These are phyloP conservation scores for Whalleya microplaca DNA, from an alignment of 2,329 filamentous ascomycete species.

Conservation along the genomic window DNA sequence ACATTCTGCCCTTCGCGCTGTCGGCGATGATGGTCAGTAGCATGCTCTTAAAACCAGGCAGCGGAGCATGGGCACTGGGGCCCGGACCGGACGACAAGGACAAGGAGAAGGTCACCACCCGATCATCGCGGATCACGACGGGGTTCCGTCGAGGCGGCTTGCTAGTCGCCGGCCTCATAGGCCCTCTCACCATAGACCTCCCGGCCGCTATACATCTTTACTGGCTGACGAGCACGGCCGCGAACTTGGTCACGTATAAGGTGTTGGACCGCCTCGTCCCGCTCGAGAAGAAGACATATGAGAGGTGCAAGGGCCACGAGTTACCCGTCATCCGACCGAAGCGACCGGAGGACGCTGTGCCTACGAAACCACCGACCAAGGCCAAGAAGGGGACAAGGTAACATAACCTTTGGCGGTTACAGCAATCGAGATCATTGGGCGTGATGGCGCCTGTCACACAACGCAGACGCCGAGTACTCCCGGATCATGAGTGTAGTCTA, in stretches of 20 bases:
- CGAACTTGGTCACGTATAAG: conserved; percentile 27
- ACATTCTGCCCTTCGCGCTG: conserved; percentile 49
- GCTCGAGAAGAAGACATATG: conserved; percentile 11
- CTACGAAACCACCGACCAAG: not conserved
- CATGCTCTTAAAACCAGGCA: conserved; percentile 36
- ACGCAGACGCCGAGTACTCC: not conserved
- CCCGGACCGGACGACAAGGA: conserved; percentile 13
- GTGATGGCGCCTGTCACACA: not conserved
- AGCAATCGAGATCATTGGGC: no score
- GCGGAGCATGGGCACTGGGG: conserved; percentile 29
- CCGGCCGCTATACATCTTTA: conserved; percentile 50
- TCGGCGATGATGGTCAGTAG: conserved; percentile 42
- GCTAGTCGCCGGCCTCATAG: conserved; percentile 35
- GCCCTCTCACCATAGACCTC: conserved; percentile 43
- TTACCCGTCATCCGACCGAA: conserved; percentile 22
- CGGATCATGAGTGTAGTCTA: not conserved
- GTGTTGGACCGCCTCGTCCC: conserved; percentile 33
- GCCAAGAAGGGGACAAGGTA: not conserved
- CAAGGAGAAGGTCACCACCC: not conserved
- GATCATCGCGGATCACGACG: not conserved
- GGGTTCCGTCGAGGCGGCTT: conserved; percentile 37
- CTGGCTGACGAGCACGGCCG: conserved; percentile 43
- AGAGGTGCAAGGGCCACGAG: conserved; percentile 28
- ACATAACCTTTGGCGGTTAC: not conserved
- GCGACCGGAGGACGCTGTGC: not conserved